Conservation (phyloP, 1,284 basidiomycete species). For the Cryptococcus maquisensis region DNA sequence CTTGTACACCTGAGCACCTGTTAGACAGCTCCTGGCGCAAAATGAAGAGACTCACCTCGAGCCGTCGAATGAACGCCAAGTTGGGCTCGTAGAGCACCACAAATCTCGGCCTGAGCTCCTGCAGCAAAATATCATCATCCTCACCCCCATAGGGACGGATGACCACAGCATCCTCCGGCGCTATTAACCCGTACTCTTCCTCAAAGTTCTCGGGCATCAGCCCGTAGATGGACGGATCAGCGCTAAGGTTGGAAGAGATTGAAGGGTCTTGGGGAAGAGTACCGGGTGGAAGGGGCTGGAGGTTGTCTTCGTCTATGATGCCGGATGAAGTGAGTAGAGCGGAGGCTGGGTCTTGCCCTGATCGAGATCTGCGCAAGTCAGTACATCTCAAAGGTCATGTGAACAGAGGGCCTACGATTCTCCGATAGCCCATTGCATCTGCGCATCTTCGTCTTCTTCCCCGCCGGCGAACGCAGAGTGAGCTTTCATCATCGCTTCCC, state of each 20-base stretch:
- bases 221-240: conserved; percentile 22
- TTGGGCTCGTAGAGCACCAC: conserved; percentile 95
- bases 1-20: conserved; percentile 66
- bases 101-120: conserved; percentile 84
- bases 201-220: conserved; percentile 59
- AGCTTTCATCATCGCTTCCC: conserved; percentile 33
- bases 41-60: conserved; percentile 64
- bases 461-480: conserved; percentile 38
- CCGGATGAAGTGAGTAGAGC: conserved; percentile 27
- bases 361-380: background rate
- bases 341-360: conserved; percentile 13
- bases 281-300: background rate
- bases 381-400: background rate
- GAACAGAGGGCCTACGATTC: conserved; percentile 21
- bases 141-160: conserved; percentile 88
- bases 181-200: conserved; percentile 73
- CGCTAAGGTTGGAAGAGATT: background rate
- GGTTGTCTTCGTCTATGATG: conserved; percentile 41
- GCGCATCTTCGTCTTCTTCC: conserved; percentile 19
- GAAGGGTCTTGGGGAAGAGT: background rate
- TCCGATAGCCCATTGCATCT: conserved; percentile 35
- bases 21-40: background rate
- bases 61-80: conserved; percentile 82
- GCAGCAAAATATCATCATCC: conserved; percentile 80
- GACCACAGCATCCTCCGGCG: conserved; percentile 74